Base-by-base conservation (phyloP, 2,329 filamentous ascomycete genomes). In the Neopestalotiopsis clavispora region DNA sequence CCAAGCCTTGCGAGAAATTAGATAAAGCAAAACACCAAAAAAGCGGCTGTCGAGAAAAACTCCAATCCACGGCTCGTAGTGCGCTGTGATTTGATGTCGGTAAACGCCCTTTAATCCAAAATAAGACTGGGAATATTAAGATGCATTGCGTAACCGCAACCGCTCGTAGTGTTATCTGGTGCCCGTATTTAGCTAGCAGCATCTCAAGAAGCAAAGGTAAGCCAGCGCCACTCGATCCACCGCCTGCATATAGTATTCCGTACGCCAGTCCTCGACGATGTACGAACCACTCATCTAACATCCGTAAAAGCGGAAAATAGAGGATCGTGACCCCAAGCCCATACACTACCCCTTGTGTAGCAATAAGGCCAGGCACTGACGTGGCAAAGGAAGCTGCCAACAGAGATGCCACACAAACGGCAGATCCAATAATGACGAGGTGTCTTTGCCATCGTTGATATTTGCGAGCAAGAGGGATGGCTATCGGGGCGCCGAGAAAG, bases 181-280 rank as follows among this genome's bases (percentile, higher is more conserved):
- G 86, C 2, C 87, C 88, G 63, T 84, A 84, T 2, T 75, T 73
- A 42, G 80, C 77, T 9, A 91, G 85, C 14, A 90, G 79, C 59
- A 76, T 77, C 66, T 87, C 82, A 56, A 91, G 80, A 3, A 90
- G 71, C 57, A 90, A 81, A 13, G 87, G 87, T 5, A 89, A 74
- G 1, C 84, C 74, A 45, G 87, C 82, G 52, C 87, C 87, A 0
- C 83, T 84, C 6, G 87, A 75, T 0, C 86, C 85, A 0, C 85
- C 85, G 2, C 85, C 83, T 10, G 84, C 85, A 84, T 87, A 90
- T 84, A 91, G 88, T 64, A 90, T 84, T n/a, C 90, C 90, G 72
- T 88, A 89, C 1, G 89, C 89, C 42, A 91, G 78, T 1, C 88
- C 88, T 65, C 88, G 88, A 57, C 84, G 83, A 56, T 80, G 81